These are phyloP conservation scores for Garcileccinum viscosum DNA, from an alignment of 1,284 basidiomycete genomes.

Conservation along the genomic window DNA sequence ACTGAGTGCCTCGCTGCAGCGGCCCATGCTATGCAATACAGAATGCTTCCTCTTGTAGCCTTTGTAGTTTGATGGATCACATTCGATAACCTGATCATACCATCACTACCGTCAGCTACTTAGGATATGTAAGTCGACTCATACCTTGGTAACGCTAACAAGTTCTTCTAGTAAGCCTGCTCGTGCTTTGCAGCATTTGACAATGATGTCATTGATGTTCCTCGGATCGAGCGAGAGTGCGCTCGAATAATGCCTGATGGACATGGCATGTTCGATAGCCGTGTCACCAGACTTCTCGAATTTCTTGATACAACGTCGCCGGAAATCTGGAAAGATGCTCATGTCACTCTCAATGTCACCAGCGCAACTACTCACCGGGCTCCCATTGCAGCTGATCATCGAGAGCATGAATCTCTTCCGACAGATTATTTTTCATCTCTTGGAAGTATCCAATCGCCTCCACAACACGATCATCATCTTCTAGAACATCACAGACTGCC, in stretches of 20 bases:
- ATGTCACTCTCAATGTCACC: background rate
- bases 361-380: background rate
- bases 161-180: background rate
- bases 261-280: background rate
- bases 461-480: too few species aligned
- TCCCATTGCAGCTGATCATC: background rate
- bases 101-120: background rate
- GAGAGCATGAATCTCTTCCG: background rate
- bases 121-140: background rate
- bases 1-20: background rate
- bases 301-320: background rate
- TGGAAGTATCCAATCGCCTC: background rate
- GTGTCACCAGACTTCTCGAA: background rate
- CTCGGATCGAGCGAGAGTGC: too few species aligned
- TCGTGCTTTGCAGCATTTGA: too few species aligned
- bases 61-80: background rate
- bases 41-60: constrained; percentile 5
- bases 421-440: background rate
- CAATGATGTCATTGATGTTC: too few species aligned
- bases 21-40: background rate
- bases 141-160: background rate
- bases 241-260: background rate
- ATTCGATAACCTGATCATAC: background rate
- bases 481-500: too few species aligned
- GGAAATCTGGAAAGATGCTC: background rate